These are phyloP conservation scores for Diaporthe sp. DNA, from an alignment of 2,329 filamentous ascomycete species.

Conservation along the genomic window DNA sequence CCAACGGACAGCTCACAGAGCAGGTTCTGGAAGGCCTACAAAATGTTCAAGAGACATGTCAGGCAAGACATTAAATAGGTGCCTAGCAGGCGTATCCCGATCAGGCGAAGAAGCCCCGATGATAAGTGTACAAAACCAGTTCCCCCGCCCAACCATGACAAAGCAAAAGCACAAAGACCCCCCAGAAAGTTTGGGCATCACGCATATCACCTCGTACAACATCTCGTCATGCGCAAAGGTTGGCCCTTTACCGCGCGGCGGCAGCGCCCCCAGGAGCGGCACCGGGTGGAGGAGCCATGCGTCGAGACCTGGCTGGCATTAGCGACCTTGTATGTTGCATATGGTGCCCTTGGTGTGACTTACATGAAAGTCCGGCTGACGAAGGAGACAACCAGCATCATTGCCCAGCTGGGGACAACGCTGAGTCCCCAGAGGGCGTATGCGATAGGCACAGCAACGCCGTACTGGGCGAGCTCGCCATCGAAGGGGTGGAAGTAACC, in stretches of 20 bases:
- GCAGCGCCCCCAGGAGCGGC: conserved; percentile 47
- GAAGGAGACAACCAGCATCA: conserved; percentile 83
- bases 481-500: conserved; percentile 84
- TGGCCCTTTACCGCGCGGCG: conserved; percentile 41
- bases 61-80: conserved; percentile 50
- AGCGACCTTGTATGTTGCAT: conserved; percentile 42
- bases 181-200: conserved; percentile 31
- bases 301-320: conserved; percentile 43
- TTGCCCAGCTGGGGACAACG: conserved; percentile 79
- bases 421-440: conserved; percentile 77
- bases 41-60: conserved; percentile 74
- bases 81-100: conserved; percentile 24
- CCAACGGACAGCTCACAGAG: conserved; percentile 72
- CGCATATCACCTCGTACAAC: conserved; percentile 28
- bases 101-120: conserved; percentile 13
- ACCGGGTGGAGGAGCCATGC: conserved; percentile 33
- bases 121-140: conserved; percentile 25
- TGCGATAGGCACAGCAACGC: conserved; percentile 73
- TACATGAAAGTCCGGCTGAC: conserved; percentile 82
- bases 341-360: conserved; percentile 53
- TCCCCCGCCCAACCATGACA: conserved; percentile 27
- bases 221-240: not conserved
- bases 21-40: conserved; percentile 78
- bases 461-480: conserved; percentile 73
- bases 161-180: conserved; percentile 25